Percentiles rank a stretch among this genome's conserved stretches.
phyloP scores from a whole-genome alignment of 78 protist species.

The Paratrimastix pyriformis region DNA sequence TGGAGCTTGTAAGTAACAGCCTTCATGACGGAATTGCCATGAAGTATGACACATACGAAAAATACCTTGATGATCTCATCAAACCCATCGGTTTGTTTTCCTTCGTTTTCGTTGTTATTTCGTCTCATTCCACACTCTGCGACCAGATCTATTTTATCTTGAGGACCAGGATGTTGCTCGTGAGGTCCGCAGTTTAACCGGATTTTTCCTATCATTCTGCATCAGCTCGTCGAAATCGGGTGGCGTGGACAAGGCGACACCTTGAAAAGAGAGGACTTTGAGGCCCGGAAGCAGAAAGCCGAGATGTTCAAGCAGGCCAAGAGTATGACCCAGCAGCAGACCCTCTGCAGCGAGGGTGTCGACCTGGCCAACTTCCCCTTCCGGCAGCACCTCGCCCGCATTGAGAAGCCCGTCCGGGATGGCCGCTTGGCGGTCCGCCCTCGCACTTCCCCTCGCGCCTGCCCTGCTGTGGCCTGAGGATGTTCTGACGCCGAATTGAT shows the following conservation, averaged over 20 bases:
- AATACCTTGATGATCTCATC: constrained; percentile 64
- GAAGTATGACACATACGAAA: constrained; percentile 50
- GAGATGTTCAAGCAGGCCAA: background rate
- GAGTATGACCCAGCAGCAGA: background rate
- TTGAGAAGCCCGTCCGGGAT: constrained; percentile 58
- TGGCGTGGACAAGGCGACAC: constrained; percentile 69
- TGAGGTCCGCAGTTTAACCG: constrained; percentile 27
- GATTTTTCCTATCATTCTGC: background rate
- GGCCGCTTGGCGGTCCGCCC: constrained; percentile 53
- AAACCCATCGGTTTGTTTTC: constrained; percentile 56
- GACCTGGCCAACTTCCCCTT: constrained; percentile 44
- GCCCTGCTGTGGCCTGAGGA: no score
- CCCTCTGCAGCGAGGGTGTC: constrained; percentile 34
- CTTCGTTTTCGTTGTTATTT: constrained; percentile 9
- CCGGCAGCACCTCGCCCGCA: constrained; percentile 52
- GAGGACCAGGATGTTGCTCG: constrained; percentile 59
- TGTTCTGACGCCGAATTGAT: no score
- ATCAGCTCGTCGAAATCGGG: constrained; percentile 64
- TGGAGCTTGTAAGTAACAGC: no score
- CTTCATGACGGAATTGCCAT: no score
- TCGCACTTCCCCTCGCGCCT: background rate
- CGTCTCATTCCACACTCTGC: background rate
- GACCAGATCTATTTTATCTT: background rate
- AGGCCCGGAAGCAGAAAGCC: constrained; percentile 37
- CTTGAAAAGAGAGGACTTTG: constrained; percentile 69